phyloP scores from a whole-genome alignment of 139 green algal genomes.

The Ulvella scutata region DNA sequence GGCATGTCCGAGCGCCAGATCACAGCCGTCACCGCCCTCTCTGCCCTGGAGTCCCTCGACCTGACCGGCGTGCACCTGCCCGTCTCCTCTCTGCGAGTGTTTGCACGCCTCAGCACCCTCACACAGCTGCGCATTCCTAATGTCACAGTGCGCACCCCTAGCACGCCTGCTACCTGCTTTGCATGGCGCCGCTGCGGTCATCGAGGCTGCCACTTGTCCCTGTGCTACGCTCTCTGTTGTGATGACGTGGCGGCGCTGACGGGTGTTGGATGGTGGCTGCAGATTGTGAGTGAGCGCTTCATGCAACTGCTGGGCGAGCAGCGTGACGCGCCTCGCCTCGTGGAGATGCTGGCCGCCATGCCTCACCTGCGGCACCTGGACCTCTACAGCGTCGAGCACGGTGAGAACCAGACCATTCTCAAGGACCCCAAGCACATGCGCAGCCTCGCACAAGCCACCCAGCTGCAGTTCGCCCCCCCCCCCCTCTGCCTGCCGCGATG shows the following conservation, averaged over 20 bases:
- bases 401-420: background rate
- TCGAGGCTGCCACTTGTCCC: background rate
- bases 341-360: background rate
- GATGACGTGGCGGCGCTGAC: no score
- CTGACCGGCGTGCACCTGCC: background rate
- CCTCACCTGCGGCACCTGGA: constrained; percentile 2
- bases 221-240: no score
- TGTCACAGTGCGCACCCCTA: background rate
- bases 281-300: background rate
- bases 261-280: no score
- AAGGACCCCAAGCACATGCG: constrained; percentile 3
- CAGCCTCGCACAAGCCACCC: background rate
- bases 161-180: background rate
- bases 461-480: background rate
- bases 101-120: background rate
- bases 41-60: background rate
- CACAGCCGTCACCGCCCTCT: background rate
- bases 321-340: background rate
- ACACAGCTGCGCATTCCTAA: background rate
- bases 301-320: background rate
- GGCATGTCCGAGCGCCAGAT: background rate
- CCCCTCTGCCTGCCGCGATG: background rate
- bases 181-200: background rate
- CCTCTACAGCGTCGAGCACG: background rate
- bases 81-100: background rate